Conservation (phyloP, 805 yeast genomes). For the Saccharomycopsis sp. region DNA sequence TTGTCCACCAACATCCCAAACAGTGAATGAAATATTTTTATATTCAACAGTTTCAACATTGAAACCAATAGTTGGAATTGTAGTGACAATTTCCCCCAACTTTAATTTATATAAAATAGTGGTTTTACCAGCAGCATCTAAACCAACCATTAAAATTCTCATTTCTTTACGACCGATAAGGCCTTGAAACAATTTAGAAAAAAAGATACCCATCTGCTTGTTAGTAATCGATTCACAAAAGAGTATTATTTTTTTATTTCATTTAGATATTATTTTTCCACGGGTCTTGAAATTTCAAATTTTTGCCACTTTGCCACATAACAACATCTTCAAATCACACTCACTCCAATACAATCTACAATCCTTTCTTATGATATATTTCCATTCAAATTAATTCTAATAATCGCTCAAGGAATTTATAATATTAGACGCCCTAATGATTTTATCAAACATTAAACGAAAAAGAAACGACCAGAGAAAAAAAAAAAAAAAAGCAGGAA, state of each 20-base stretch:
- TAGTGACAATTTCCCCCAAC: conserved; percentile 92
- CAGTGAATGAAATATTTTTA: conserved; percentile 93
- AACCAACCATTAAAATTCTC: conserved; percentile 97
- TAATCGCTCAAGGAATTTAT: too few species aligned
- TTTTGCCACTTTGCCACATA: neutral
- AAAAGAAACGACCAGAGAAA: too few species aligned
- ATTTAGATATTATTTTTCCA: neutral
- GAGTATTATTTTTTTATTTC: neutral
- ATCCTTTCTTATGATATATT: too few species aligned
- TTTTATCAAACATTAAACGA: too few species aligned
- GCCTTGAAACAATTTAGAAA: conserved; percentile 90
- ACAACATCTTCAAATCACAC: neutral
- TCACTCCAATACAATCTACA: neutral
- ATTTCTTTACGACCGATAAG: conserved; percentile 96
- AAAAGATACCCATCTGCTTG: conserved; percentile 79
- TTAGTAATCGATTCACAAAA: conserved; percentile 2
- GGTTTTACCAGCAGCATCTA: conserved; percentile 98
- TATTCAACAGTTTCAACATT: conserved; percentile 96
- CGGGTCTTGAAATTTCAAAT: neutral
- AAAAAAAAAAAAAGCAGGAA: too few species aligned
- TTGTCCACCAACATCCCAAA: conserved; percentile 99
- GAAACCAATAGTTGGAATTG: conserved; percentile 96
- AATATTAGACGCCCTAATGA: too few species aligned
- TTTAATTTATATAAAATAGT: conserved; percentile 92
- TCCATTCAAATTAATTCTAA: too few species aligned